Percentiles rank a stretch among this genome's conserved stretches.
These are phyloP conservation scores for Ustilago shanxiensis DNA, from an alignment of 1,284 basidiomycete species.

Conservation along the genomic window DNA sequence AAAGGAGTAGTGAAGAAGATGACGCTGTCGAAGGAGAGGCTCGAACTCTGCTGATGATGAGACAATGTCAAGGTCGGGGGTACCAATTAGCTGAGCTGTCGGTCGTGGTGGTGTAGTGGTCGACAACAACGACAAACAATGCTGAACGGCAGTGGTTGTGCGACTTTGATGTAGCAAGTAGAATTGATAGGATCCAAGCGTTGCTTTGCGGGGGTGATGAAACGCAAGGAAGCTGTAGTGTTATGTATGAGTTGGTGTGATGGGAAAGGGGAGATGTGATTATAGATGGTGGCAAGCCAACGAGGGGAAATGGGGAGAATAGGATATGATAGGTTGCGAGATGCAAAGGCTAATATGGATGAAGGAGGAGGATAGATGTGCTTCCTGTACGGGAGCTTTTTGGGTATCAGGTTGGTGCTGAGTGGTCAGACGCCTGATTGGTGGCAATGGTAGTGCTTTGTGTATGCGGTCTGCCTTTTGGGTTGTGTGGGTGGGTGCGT, in stretches of 20 bases:
- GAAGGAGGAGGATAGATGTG: slow-evolving; percentile 10
- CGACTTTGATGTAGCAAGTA: neutral
- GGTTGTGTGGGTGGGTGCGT: slow-evolving; percentile 15
- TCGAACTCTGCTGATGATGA: neutral
- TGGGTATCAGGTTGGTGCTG: slow-evolving; percentile 13
- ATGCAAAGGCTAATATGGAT: slow-evolving; percentile 23
- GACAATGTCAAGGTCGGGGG: neutral
- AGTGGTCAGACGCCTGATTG: slow-evolving; percentile 20
- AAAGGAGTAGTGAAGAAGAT: neutral
- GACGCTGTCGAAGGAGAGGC: slow-evolving; percentile 10
- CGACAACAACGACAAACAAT: neutral
- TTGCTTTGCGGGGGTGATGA: slow-evolving; percentile 7
- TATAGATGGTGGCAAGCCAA: slow-evolving; percentile 27
- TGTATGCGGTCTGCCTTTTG: slow-evolving; percentile 21
- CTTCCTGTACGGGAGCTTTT: slow-evolving; percentile 51
- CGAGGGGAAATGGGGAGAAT: neutral
- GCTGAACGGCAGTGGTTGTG: neutral
- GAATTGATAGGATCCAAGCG: slow-evolving; percentile 1
- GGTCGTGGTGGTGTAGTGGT: neutral
- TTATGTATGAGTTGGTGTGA: slow-evolving; percentile 9
- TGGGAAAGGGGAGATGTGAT: slow-evolving; percentile 16
- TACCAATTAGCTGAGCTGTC: neutral
- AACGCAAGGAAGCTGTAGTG: slow-evolving; percentile 10
- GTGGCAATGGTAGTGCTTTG: slow-evolving; percentile 30
- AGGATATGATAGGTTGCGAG: neutral